Conservation (phyloP, 176 grass and related monocot species). For the Areca catechu region DNA sequence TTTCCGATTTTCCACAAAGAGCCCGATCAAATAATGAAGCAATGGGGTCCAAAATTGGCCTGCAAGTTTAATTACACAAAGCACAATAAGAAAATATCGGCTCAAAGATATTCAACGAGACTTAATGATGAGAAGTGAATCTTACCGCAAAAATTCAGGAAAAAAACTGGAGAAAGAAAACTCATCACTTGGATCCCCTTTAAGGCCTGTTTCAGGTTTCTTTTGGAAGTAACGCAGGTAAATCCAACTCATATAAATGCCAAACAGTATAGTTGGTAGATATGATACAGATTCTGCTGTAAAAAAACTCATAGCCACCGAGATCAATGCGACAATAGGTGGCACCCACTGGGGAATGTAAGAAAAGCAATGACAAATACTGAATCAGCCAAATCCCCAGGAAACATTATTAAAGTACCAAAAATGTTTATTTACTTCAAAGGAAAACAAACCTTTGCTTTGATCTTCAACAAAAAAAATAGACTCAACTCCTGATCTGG, state of each 20-base stretch:
- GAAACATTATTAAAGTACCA: too few relatives aligned
- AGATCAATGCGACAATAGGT: slow-evolving; percentile 54
- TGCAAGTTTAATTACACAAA: slow-evolving; percentile 29
- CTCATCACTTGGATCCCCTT: slow-evolving; percentile 92
- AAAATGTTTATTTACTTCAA: neutral
- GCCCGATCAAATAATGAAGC: slow-evolving; percentile 71
- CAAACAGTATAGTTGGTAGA: slow-evolving; percentile 76
- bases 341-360: slow-evolving; percentile 58
- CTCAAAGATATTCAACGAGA: neutral
- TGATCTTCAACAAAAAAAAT: slow-evolving; percentile 86
- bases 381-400: neutral
- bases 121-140: too few relatives aligned
- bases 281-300: slow-evolving; percentile 54
- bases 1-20: slow-evolving; percentile 85
- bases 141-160: slow-evolving; percentile 77
- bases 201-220: slow-evolving; percentile 73
- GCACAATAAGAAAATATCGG: slow-evolving; percentile 10
- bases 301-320: slow-evolving; percentile 60
- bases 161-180: slow-evolving; percentile 96
- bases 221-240: slow-evolving; percentile 97
- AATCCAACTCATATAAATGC: slow-evolving; percentile 96
- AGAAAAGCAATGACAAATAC: slow-evolving; percentile 1
- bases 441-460: slow-evolving; percentile 56
- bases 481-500: slow-evolving; percentile 74
- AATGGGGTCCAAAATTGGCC: slow-evolving; percentile 72